Conservation (phyloP, 2,329 filamentous ascomycete species). For the Cladosporium sp. region DNA sequence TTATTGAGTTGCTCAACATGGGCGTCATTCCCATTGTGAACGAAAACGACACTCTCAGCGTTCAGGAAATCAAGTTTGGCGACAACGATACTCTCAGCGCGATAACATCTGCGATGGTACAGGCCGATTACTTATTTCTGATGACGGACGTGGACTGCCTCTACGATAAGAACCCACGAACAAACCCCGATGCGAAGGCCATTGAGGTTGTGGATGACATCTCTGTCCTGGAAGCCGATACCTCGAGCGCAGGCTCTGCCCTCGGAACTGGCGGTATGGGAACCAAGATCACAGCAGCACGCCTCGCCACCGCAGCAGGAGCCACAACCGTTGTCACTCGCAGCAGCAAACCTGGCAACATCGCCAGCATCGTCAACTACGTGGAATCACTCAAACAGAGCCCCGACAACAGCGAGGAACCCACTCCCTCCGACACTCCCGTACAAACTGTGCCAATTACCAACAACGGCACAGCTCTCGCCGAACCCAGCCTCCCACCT, state of each 20-base stretch:
- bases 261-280: slow-evolving; percentile 95
- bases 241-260: slow-evolving; percentile 80
- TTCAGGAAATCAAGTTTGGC: slow-evolving; percentile 98
- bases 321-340: slow-evolving; percentile 94
- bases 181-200: slow-evolving; percentile 74
- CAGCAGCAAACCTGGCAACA: slow-evolving; percentile 89
- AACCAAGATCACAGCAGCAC: slow-evolving; percentile 92
- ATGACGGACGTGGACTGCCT: slow-evolving; percentile 99
- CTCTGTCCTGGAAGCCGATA: slow-evolving; percentile 72
- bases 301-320: slow-evolving; percentile 85
- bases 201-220: slow-evolving; percentile 95
- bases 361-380: slow-evolving; percentile 77
- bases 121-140: slow-evolving; percentile 91
- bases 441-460: background rate
- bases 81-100: slow-evolving; percentile 97
- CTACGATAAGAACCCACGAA: slow-evolving; percentile 91
- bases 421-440: slow-evolving; percentile 15
- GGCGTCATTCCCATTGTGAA: slow-evolving; percentile 98
- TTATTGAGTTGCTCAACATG: slow-evolving; percentile 83
- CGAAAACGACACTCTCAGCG: slow-evolving; percentile 94
- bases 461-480: slow-evolving; percentile 10
- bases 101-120: slow-evolving; percentile 94
- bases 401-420: slow-evolving; percentile 18
- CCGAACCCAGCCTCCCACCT: slow-evolving; percentile 36
- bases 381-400: slow-evolving; percentile 54